phyloP scores from a whole-genome alignment of 306 rosid species.

The Vachellia pachyceras region DNA sequence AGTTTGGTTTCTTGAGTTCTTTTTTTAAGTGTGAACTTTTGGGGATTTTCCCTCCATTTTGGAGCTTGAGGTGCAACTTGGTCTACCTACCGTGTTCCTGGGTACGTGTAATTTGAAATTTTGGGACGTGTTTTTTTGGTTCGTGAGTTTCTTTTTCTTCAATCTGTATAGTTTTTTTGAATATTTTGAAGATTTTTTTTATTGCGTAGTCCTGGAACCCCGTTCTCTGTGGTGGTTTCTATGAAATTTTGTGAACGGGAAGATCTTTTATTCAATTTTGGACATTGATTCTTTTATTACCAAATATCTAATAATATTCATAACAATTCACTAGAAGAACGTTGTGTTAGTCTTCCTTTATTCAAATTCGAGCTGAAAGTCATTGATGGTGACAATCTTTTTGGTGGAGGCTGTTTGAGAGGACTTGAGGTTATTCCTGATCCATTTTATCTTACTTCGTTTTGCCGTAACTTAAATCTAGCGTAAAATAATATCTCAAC shows the following conservation, averaged over 20 bases:
- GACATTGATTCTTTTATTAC: constrained; percentile 26
- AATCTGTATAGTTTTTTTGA: constrained; percentile 12
- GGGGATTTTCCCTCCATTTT: constrained; percentile 12
- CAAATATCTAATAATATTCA: constrained; percentile 7
- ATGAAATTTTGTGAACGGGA: constrained; percentile 12
- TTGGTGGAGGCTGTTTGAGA: constrained; percentile 38
- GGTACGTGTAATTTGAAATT: constrained; percentile 27
- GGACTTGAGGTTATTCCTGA: constrained; percentile 43
- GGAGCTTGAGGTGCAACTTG: neutral
- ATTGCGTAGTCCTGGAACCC: constrained; percentile 6
- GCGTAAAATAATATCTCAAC: too few relatives aligned
- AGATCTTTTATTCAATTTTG: constrained; percentile 22
- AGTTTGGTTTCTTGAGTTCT: constrained; percentile 28
- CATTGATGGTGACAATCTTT: constrained; percentile 38
- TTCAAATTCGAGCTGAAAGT: constrained; percentile 42
- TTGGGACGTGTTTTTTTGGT: neutral
- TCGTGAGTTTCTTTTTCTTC: constrained; percentile 24
- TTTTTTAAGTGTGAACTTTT: constrained; percentile 32
- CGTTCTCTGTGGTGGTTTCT: constrained; percentile 33
- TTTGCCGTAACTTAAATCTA: constrained; percentile 23
- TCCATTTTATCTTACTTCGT: constrained; percentile 14
- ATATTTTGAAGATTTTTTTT: constrained; percentile 10
- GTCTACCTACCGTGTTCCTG: neutral
- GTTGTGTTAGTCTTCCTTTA: constrained; percentile 27
- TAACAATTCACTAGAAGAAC: constrained; percentile 25